phyloP scores from a whole-genome alignment of 2,329 filamentous ascomycete species.

The Cytospora mali region DNA sequence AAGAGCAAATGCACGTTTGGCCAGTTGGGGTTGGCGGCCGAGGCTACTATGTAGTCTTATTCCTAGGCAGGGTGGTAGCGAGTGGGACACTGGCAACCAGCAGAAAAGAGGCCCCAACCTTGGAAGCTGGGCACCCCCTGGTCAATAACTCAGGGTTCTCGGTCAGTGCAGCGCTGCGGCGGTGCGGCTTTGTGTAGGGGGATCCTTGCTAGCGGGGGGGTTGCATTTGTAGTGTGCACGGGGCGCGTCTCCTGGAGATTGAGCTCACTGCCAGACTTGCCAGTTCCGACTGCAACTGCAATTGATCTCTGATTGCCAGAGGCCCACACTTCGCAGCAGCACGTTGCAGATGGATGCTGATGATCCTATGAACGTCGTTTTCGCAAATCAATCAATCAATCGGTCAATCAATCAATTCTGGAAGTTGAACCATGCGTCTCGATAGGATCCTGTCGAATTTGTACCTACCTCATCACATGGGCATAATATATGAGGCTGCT shows the following conservation, averaged over 20 bases:
- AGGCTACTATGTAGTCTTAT: slow-evolving; percentile 27
- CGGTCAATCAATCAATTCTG: not conserved
- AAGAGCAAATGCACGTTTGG: slow-evolving; percentile 12
- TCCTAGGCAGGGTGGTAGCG: slow-evolving; percentile 20
- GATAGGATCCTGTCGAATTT: not conserved
- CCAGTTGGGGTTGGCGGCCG: slow-evolving; percentile 23
- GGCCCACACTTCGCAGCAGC: not conserved
- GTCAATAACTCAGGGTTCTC: slow-evolving; percentile 11
- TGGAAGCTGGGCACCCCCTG: not conserved
- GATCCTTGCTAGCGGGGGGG: slow-evolving; percentile 11
- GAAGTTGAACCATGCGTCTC: not conserved
- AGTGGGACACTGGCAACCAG: slow-evolving; percentile 5
- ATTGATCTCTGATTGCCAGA: not conserved
- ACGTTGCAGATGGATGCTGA: not conserved
- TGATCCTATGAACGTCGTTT: not conserved
- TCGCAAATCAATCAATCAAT: not conserved
- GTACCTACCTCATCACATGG: not conserved
- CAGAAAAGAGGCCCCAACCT: slow-evolving; percentile 3
- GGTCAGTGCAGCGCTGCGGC: slow-evolving; percentile 1
- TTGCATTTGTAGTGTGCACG: slow-evolving; percentile 11
- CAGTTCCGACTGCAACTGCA: not conserved
- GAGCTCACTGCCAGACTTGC: not conserved
- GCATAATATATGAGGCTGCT: not conserved
- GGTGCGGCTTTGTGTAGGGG: slow-evolving; percentile 3
- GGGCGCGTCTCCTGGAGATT: slow-evolving; percentile 23